Percentiles rank a stretch among this genome's conserved stretches.
Conservation (phyloP, 352 stramenopile genomes). For the Pythium sp. region DNA sequence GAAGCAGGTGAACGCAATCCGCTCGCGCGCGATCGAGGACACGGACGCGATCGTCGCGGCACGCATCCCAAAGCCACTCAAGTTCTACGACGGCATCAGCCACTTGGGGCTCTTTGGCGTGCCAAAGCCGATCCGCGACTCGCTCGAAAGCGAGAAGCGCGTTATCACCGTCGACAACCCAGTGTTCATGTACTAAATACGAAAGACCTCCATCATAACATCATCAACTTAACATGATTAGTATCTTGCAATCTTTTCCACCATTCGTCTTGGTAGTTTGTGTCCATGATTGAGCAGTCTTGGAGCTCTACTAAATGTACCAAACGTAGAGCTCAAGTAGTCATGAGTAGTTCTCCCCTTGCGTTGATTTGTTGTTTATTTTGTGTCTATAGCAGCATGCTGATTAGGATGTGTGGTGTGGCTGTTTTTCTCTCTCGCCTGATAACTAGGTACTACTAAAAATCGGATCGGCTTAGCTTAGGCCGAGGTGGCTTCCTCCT, state of each 20-base stretch:
- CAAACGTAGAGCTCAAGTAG: not conserved
- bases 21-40: slow-evolving; percentile 49
- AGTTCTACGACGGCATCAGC: slow-evolving; percentile 92
- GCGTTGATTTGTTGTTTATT: not conserved
- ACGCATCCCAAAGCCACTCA: slow-evolving; percentile 61
- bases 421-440: not conserved
- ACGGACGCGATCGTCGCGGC: slow-evolving; percentile 67
- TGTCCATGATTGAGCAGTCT: not conserved
- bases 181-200: slow-evolving; percentile 95
- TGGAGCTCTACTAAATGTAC: not conserved
- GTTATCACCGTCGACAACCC: slow-evolving; percentile 96
- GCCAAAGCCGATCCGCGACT: slow-evolving; percentile 89
- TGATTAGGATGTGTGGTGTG: not conserved
- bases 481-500: slow-evolving; percentile 35
- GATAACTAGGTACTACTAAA: slow-evolving; percentile 6
- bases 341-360: not conserved
- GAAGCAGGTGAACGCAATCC: slow-evolving; percentile 44
- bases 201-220: not conserved
- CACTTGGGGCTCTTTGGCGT: slow-evolving; percentile 90
- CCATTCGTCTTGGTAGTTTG: not conserved
- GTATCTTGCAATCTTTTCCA: slow-evolving; percentile 7
- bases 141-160: slow-evolving; percentile 83
- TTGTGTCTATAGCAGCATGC: not conserved
- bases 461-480: slow-evolving; percentile 10
- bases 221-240: slow-evolving; percentile 4